These are phyloP conservation scores for Gossypium raimondii DNA, from an alignment of 345 rosid species.

Conservation along the genomic window DNA sequence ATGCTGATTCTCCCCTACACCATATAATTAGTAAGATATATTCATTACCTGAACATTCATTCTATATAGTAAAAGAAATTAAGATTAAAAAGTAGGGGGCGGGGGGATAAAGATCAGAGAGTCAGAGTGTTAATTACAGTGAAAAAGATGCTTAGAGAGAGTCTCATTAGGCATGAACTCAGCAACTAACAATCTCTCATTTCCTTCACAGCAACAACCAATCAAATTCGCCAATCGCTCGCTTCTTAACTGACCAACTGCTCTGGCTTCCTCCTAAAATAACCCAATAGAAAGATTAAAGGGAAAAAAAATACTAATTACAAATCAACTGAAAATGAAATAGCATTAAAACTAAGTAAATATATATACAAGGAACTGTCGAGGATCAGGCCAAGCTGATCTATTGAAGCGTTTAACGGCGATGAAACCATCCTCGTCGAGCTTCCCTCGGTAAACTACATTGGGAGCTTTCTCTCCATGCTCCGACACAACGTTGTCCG, in stretches of 20 bases:
- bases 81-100: no score
- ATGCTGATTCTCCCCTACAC: slow-evolving; percentile 77
- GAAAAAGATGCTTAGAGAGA: slow-evolving; percentile 81
- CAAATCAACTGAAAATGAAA: neutral
- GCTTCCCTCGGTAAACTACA: slow-evolving; percentile 69
- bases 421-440: slow-evolving; percentile 57
- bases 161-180: slow-evolving; percentile 86
- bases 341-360: slow-evolving; percentile 3
- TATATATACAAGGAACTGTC: slow-evolving; percentile 59
- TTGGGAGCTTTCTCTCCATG: slow-evolving; percentile 90
- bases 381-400: slow-evolving; percentile 81
- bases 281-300: neutral
- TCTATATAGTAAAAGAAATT: no score
- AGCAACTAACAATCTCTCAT: slow-evolving; percentile 73
- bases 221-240: slow-evolving; percentile 70
- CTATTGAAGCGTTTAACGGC: slow-evolving; percentile 73
- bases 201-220: slow-evolving; percentile 81
- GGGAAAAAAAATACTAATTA: neutral
- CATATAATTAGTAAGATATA: slow-evolving; percentile 11
- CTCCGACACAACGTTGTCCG: slow-evolving; percentile 73
- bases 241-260: slow-evolving; percentile 67
- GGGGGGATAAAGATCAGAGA: no score
- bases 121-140: slow-evolving; percentile 36
- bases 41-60: neutral
- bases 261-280: slow-evolving; percentile 68